Percentiles rank a stretch among this genome's conserved stretches.
Evolutionary conservation across 1,139 yeast genomes (phyloP).

Genomic region (Geotrichum citri-aurantii): DNA sequence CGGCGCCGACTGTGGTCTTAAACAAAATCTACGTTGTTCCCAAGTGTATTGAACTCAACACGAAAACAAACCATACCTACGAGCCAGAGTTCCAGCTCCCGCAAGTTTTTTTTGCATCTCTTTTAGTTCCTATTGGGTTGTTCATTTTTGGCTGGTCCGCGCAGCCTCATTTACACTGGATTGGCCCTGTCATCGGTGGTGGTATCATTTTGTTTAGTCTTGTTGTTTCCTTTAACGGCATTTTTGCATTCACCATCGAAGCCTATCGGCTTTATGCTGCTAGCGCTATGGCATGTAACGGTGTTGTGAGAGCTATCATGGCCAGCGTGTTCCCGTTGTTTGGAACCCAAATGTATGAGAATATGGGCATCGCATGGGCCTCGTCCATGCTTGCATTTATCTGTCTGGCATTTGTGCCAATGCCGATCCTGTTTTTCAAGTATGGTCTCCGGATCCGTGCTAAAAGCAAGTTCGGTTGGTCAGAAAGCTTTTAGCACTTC

Average conservation of each 20-base stretch:
- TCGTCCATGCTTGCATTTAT: conserved; percentile 50
- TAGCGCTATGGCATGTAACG: conserved; percentile 67
- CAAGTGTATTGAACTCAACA: conserved; percentile 17
- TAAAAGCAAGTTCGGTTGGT: conserved; percentile 35
- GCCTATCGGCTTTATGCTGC: conserved; percentile 56
- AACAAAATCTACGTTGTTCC: conserved; percentile 17
- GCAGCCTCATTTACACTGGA: conserved; percentile 76
- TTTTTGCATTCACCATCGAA: conserved; percentile 50
- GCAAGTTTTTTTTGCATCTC: conserved; percentile 65
- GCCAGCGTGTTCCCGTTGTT: conserved; percentile 68
- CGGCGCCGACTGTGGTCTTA: conserved; percentile 24
- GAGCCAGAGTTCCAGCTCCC: conserved; percentile 65
- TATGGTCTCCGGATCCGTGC: conserved; percentile 55
- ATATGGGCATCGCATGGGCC: conserved; percentile 56
- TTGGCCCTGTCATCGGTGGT: conserved; percentile 71
- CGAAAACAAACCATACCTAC: conserved; percentile 13
- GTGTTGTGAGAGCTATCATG: conserved; percentile 53
- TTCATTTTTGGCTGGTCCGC: conserved; percentile 55
- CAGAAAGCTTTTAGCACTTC: background rate
- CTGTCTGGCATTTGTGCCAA: conserved; percentile 53
- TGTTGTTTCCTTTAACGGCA: conserved; percentile 49
- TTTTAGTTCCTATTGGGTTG: conserved; percentile 55
- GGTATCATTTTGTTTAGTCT: conserved; percentile 70
- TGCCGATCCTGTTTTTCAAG: conserved; percentile 55
- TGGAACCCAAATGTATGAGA: conserved; percentile 49